These are phyloP conservation scores for Picea abies DNA, from an alignment of 83 land plant genomes.

Conservation along the genomic window DNA sequence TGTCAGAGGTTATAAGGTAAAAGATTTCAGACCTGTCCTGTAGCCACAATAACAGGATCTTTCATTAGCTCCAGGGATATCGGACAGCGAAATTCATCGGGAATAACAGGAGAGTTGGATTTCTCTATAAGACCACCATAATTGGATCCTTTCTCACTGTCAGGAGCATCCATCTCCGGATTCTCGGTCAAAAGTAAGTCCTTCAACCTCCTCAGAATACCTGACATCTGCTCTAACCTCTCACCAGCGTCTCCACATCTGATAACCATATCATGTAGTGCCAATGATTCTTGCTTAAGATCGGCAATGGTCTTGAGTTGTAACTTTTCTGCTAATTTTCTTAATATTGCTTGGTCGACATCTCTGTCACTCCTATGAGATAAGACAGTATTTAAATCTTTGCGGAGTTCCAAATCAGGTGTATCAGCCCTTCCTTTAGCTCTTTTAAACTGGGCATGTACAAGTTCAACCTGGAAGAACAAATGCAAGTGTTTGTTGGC, in stretches of 20 bases:
- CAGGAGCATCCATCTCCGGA: conserved; percentile 40
- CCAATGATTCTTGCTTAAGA: conserved; percentile 65
- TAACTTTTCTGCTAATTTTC: conserved; percentile 70
- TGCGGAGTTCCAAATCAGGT: conserved; percentile 40
- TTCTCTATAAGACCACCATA: conserved; percentile 30
- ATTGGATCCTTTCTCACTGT: conserved; percentile 36
- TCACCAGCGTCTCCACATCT: conserved; percentile 49
- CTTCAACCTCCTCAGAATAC: conserved; percentile 57
- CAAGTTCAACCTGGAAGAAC: conserved; percentile 70
- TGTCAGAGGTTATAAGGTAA: background rate
- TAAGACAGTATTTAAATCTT: conserved; percentile 42
- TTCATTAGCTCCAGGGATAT: conserved; percentile 91
- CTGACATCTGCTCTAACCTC: conserved; percentile 54
- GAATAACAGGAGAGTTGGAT: conserved; percentile 66
- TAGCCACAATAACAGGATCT: conserved; percentile 94
- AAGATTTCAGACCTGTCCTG: conserved; percentile 77
- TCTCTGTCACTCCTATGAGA: conserved; percentile 38
- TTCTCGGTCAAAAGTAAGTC: conserved; percentile 44
- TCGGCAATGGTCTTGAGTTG: conserved; percentile 67
- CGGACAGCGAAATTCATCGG: conserved; percentile 92
- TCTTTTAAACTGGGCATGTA: conserved; percentile 81
- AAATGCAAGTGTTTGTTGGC: background rate
- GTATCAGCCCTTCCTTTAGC: conserved; percentile 70
- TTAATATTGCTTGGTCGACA: conserved; percentile 49
- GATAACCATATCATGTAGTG: conserved; percentile 69